These are phyloP conservation scores for Lasiodiplodia gonubiensis DNA, from an alignment of 2,329 filamentous ascomycete species.

Conservation along the genomic window DNA sequence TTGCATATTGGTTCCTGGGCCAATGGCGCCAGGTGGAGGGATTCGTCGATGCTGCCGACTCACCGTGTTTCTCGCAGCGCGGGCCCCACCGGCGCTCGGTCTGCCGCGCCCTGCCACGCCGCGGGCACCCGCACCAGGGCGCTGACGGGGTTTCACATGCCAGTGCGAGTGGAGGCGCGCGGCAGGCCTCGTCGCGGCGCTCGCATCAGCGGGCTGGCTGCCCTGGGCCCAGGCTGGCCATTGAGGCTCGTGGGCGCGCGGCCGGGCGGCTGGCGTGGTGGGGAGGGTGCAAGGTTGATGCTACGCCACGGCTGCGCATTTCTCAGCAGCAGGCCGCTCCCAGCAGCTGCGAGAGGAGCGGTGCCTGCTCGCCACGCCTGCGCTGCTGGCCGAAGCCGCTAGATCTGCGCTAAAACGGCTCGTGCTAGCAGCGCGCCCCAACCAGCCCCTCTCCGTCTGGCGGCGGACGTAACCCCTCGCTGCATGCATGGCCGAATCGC, in stretches of 20 bases:
- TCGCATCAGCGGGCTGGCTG: conserved; percentile 9
- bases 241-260: conserved; percentile 20
- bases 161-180: conserved; percentile 4
- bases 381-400: neutral
- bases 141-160: conserved; percentile 27
- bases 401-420: conserved; percentile 7
- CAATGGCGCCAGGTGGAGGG: conserved; percentile 12
- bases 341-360: conserved; percentile 1
- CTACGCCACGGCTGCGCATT: conserved; percentile 2
- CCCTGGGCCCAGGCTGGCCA: conserved; percentile 10
- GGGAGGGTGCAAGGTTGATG: conserved; percentile 9
- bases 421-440: conserved; percentile 13
- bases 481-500: conserved; percentile 17
- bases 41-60: neutral
- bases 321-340: conserved; percentile 22
- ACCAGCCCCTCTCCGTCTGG: conserved; percentile 11
- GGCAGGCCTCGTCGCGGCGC: conserved; percentile 1
- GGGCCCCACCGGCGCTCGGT: conserved; percentile 16
- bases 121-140: conserved; percentile 14
- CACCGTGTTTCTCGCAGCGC: conserved; percentile 16
- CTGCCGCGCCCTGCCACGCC: conserved; percentile 18
- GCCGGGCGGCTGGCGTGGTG: neutral
- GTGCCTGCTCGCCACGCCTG: conserved; percentile 17
- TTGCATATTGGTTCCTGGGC: conserved; percentile 28
- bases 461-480: conserved; percentile 21